Conservation (phyloP, 2,329 filamentous ascomycete genomes). For the Stemphylium beticola region DNA sequence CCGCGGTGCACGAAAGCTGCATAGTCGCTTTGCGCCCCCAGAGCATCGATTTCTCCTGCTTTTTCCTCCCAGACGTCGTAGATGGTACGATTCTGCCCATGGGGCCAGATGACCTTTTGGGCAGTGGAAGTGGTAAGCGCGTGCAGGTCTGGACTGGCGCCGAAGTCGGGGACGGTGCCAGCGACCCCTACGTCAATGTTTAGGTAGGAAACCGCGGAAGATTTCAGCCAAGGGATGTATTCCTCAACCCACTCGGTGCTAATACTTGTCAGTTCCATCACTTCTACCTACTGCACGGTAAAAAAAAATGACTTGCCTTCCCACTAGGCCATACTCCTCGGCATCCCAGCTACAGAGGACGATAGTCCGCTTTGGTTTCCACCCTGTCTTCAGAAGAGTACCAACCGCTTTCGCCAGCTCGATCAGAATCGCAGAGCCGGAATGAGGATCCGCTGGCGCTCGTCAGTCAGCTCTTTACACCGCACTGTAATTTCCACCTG, state of each 20-base stretch:
- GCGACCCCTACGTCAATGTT: slow-evolving; percentile 57
- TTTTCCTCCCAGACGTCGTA: slow-evolving; percentile 52
- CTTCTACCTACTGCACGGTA: not conserved
- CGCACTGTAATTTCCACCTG: not conserved
- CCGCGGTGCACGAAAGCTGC: slow-evolving; percentile 53
- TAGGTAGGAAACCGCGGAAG: slow-evolving; percentile 54
- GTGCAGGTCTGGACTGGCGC: slow-evolving; percentile 50
- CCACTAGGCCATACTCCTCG: slow-evolving; percentile 48
- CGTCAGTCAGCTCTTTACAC: not conserved
- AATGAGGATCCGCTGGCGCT: slow-evolving; percentile 55
- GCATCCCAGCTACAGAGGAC: slow-evolving; percentile 53
- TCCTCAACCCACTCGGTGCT: slow-evolving; percentile 57
- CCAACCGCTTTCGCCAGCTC: slow-evolving; percentile 59
- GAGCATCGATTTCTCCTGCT: slow-evolving; percentile 47
- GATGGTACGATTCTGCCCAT: slow-evolving; percentile 49
- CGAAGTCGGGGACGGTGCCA: slow-evolving; percentile 49
- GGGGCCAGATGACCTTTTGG: slow-evolving; percentile 50
- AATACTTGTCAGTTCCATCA: slow-evolving; percentile 31
- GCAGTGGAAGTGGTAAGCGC: slow-evolving; percentile 38
- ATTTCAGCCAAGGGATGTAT: slow-evolving; percentile 54
- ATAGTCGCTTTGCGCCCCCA: slow-evolving; percentile 55
- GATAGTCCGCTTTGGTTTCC: slow-evolving; percentile 51
- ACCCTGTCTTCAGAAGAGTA: slow-evolving; percentile 55
- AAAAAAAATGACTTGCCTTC: slow-evolving; percentile 10
- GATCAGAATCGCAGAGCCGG: slow-evolving; percentile 56